A percentile compares a stretch with the other conserved stretches of the same genome.
Evolutionary conservation across 352 stramenopile genomes (phyloP).

Genomic region (Phytophthora boehmeriae): DNA sequence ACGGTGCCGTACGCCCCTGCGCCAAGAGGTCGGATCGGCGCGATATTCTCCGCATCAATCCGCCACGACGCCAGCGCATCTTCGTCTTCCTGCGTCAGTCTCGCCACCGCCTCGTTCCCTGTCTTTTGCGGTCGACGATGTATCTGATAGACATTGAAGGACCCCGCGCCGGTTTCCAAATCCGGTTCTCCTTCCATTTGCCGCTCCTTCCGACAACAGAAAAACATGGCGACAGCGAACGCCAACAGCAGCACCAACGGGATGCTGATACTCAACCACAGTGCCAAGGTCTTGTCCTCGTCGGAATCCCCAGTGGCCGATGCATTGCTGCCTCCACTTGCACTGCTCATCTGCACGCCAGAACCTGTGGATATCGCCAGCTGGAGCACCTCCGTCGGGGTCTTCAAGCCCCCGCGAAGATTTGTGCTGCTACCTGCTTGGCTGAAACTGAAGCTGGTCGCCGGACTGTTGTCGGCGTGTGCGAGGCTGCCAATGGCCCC

Average conservation of each 20-base stretch:
- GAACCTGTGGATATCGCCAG: not conserved
- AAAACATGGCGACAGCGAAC: conserved; percentile 28
- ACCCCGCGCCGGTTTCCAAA: conserved; percentile 6
- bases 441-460: not conserved
- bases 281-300: conserved; percentile 20
- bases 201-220: conserved; percentile 29
- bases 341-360: not conserved
- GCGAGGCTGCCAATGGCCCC: conserved; percentile 1
- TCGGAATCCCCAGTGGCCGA: not conserved
- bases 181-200: conserved; percentile 1
- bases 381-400: not conserved
- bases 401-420: not conserved
- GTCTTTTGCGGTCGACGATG: conserved; percentile 6
- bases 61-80: conserved; percentile 55
- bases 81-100: conserved; percentile 47
- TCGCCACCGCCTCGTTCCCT: not conserved
- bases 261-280: conserved; percentile 43
- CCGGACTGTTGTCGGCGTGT: not conserved
- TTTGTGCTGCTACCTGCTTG: not conserved
- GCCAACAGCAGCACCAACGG: conserved; percentile 26
- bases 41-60: conserved; percentile 46
- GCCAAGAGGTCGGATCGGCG: conserved; percentile 40
- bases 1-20: conserved; percentile 52
- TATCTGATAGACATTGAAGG: conserved; percentile 15
- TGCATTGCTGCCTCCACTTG: not conserved